Conservation (phyloP, 108 stramenopile species). For the Ochromonas danica region DNA sequence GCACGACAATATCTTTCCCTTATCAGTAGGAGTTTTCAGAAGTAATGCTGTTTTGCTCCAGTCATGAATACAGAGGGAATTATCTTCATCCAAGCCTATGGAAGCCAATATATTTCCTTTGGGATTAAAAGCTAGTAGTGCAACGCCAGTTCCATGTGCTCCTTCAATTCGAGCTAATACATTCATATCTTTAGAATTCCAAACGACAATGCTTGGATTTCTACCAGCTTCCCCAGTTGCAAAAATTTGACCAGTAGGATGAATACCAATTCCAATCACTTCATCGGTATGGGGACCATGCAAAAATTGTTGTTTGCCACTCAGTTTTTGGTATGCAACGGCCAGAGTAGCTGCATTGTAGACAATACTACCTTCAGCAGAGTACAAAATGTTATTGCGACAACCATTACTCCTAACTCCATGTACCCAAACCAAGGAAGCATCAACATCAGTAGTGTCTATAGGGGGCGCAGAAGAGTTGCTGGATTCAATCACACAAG, state of each 20-base stretch:
- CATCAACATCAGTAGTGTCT: conserved; percentile 12
- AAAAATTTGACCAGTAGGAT: conserved; percentile 34
- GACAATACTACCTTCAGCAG: conserved; percentile 7
- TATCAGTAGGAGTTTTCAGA: neutral
- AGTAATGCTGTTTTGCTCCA: neutral
- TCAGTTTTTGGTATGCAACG: conserved; percentile 5
- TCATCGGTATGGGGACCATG: conserved; percentile 27
- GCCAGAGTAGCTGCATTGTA: conserved; percentile 22
- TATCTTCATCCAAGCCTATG: neutral
- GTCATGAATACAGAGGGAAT: conserved; percentile 13
- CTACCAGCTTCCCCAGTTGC: conserved; percentile 34
- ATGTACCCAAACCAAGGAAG: neutral
- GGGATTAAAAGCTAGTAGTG: neutral
- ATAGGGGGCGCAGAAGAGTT: neutral
- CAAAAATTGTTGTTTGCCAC: conserved; percentile 25
- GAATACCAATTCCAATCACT: neutral
- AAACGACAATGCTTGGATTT: conserved; percentile 9
- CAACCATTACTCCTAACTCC: conserved; percentile 3
- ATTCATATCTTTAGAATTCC: conserved; percentile 25
- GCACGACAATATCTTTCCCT: neutral
- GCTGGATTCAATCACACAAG: neutral
- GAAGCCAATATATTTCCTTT: conserved; percentile 14
- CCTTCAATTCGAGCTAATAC: neutral
- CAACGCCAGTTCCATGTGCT: neutral
- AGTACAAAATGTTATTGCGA: conserved; percentile 27